Evolutionary conservation across 2,329 filamentous ascomycete genomes (phyloP), one percentile per base, ranked within the genome.

Genomic region (Aureobasidium sp.): DNA sequence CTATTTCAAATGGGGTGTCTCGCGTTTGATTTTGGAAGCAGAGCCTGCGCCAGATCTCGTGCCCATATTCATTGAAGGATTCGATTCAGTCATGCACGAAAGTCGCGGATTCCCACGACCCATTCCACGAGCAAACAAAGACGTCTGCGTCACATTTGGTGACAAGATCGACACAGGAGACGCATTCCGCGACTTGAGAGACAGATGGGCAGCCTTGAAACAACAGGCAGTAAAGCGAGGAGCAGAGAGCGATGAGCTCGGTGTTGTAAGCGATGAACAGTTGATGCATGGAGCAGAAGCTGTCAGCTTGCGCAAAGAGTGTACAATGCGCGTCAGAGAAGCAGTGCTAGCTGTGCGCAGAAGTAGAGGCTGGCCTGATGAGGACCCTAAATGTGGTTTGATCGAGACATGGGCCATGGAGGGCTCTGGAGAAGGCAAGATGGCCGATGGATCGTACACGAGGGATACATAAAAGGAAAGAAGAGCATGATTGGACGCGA

Each of bases 1-100:
- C 34, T 99, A 99, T 77, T 97, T 97, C 84, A 97, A 96, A 78
- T 99, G 94, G 94, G 94, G 94, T 1, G 82, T 97, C 1, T 91
- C 93, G 7, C 85, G 94, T 2, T 81, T 97, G 63, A 94, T 99
- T 63, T 84, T 99, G 51, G 94, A 99, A 75, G 85, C 88, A 51
- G 89, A 93, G 53, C 90, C 91, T 3, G 87, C 89, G 65, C 94
- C 94, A 0, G 90, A 95, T 67, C 83, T 99, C 24, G 83, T 99
- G 39, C 92, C 94, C 47, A 93, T 99, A 76, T 99, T 95, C 80
- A 87, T 97, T 55, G 90, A 97, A 70, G 94, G 94, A 32, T 89
- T 89, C 17, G 89, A 97, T 71, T 77, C 88, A 63, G 81, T 96
- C 67, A 97, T 97, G 93, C 83, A 90, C 69, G 93, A 97, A 75